Base-by-base conservation (phyloP, 139 green algal genomes). In the Micractinium conductrix region DNA sequence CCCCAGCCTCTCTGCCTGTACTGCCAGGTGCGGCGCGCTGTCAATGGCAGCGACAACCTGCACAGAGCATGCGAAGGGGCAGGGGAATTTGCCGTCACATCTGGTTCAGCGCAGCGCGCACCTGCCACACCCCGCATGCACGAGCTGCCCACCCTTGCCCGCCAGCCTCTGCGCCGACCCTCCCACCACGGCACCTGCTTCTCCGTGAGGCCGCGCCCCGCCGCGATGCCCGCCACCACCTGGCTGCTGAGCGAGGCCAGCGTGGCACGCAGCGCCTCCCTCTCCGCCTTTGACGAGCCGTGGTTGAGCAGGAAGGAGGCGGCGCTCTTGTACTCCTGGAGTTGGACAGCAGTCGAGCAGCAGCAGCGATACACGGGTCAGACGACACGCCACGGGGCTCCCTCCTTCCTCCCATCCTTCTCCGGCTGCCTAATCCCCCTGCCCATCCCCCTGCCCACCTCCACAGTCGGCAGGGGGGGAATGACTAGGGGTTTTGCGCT, bases 281-380 rank as follows among this genome's bases (percentile, higher is more conserved):
- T 83, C 89, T 97, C 93, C 37, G 91, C 80, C 42, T 87, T 78
- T 3, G 76, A 87, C 93, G 98, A 98, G 84, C 92, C 87, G 4
- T 83, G 88, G 14, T 95, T 88, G 83, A 95, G 79, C 80, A 98
- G 89, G 91, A 98, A 95, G 84, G 98, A 96, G 10, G 94, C 94
- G 9, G 89, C 93, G 38, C 43, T 75, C 79, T 91, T 91, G 83
- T 86, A 91, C 83, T 88, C 85, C 45, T 87, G 78, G 33, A 45
- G 33, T 14, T 9, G 55, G 48, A 26, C 28, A 19, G n/a, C n/a
- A n/a, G n/a, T n/a, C n/a, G n/a, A n/a, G n/a, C n/a, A n/a, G n/a
- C n/a, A n/a, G n/a, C n/a, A n/a, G n/a, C n/a, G 48, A 58, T 22
- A 33, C 55, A 65, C 17, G 55, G 30, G 55, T 65, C 48, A 14